phyloP scores from a whole-genome alignment of 139 green algal genomes.

The Closterium sp. region DNA sequence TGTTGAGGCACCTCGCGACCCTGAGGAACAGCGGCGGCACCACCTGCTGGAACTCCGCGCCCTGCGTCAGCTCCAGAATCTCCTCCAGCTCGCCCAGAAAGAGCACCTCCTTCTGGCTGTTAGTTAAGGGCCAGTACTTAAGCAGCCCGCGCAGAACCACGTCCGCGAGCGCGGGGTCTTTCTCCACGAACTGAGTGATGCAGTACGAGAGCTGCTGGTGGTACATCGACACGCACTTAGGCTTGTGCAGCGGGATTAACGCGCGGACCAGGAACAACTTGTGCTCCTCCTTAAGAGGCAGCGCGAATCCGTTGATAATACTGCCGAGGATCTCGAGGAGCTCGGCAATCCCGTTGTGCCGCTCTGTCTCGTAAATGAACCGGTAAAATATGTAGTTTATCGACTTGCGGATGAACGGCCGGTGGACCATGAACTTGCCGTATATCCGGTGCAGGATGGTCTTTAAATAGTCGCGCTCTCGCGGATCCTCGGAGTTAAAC shows the following conservation, averaged over 20 bases:
- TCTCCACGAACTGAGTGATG: constrained; percentile 99
- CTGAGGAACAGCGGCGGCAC: constrained; percentile 90
- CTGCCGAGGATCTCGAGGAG: constrained; percentile 90
- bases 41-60: constrained; percentile 87
- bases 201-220: constrained; percentile 98
- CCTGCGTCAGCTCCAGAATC: constrained; percentile 93
- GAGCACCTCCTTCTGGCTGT: constrained; percentile 98
- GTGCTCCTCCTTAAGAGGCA: constrained; percentile 93
- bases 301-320: constrained; percentile 99
- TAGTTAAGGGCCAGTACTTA: constrained; percentile 97
- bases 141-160: constrained; percentile 84
- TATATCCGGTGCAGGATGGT: constrained; percentile 97
- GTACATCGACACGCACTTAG: constrained; percentile 96
- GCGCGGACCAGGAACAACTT: constrained; percentile 83
- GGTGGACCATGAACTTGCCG: constrained; percentile 97
- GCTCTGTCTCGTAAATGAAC: constrained; percentile 99
- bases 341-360: constrained; percentile 97
- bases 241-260: constrained; percentile 98
- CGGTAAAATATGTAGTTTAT: constrained; percentile 99
- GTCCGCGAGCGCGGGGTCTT: constrained; percentile 94
- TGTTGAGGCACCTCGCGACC: constrained; percentile 86
- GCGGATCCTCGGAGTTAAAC: constrained; percentile 97
- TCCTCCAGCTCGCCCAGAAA: constrained; percentile 98
- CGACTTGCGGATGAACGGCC: constrained; percentile 96
- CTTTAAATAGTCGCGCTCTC: constrained; percentile 98